These are phyloP conservation scores for Pezicula neosporulosa DNA, from an alignment of 2,329 filamentous ascomycete genomes.

Conservation along the genomic window DNA sequence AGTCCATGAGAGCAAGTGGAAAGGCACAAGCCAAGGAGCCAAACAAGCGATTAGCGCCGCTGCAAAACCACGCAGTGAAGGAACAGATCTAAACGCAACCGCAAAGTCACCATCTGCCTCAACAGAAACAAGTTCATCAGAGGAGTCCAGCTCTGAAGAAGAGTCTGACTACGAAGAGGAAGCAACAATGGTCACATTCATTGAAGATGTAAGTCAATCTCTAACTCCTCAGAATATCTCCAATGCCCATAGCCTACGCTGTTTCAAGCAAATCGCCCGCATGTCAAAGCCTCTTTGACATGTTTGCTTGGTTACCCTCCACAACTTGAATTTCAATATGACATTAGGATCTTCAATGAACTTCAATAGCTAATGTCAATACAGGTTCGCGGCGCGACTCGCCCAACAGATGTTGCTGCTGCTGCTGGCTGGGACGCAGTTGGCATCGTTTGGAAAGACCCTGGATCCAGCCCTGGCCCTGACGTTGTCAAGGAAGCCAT, in stretches of 20 bases:
- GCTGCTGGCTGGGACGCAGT: conserved; percentile 51
- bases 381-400: conserved; percentile 23
- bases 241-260: not conserved
- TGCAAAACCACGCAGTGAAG: conserved; percentile 13
- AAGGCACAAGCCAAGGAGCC: conserved; percentile 21
- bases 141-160: conserved; percentile 27
- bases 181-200: conserved; percentile 21
- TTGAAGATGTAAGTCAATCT: conserved; percentile 24
- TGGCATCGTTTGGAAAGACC: conserved; percentile 45
- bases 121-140: conserved; percentile 26
- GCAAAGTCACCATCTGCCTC: conserved; percentile 19
- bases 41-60: conserved; percentile 16
- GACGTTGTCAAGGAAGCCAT: conserved; percentile 26
- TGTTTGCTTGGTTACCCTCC: no score
- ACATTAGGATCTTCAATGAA: no score
- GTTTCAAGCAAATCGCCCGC: not conserved
- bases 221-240: not conserved
- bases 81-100: conserved; percentile 6
- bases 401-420: conserved; percentile 41
- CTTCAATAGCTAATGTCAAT: conserved; percentile 1
- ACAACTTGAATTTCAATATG: no score
- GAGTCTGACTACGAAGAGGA: conserved; percentile 30
- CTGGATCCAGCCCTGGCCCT: conserved; percentile 22
- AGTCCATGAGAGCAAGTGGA: conserved; percentile 17
- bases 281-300: no score